Conservation (phyloP, 1,284 basidiomycete species). For the Wallemia ichthyophaga region DNA sequence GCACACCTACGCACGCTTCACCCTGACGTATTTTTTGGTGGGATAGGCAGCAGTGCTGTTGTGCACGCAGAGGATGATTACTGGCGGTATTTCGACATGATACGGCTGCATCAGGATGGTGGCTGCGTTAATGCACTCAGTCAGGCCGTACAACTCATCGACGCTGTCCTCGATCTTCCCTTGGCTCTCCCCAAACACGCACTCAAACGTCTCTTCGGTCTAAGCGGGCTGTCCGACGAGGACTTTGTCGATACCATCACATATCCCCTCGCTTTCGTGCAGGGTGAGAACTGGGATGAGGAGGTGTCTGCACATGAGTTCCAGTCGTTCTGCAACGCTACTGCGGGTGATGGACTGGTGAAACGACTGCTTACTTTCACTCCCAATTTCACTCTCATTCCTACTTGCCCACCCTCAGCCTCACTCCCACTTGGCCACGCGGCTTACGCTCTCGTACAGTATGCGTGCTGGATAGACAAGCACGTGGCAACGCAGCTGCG, state of each 20-base stretch:
- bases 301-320: conserved; percentile 22
- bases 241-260: conserved; percentile 41
- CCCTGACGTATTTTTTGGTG: conserved; percentile 63
- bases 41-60: conserved; percentile 25
- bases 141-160: neutral
- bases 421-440: no score
- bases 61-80: conserved; percentile 28
- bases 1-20: conserved; percentile 72
- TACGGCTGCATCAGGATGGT: conserved; percentile 20
- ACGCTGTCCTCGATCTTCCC: neutral
- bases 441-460: conserved; percentile 22
- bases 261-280: conserved; percentile 25
- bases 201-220: conserved; percentile 42
- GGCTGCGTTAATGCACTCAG: neutral
- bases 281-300: conserved; percentile 46
- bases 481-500: conserved; percentile 31
- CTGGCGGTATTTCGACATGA: conserved; percentile 66
- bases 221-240: conserved; percentile 34
- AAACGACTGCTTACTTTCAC: neutral
- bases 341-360: conserved; percentile 16
- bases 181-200: conserved; percentile 3
- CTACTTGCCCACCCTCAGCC: no score
- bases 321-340: conserved; percentile 35
- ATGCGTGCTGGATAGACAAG: conserved; percentile 44
- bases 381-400: no score